Conservation (phyloP, 352 stramenopile species). For the Phytopythium sindhum region DNA sequence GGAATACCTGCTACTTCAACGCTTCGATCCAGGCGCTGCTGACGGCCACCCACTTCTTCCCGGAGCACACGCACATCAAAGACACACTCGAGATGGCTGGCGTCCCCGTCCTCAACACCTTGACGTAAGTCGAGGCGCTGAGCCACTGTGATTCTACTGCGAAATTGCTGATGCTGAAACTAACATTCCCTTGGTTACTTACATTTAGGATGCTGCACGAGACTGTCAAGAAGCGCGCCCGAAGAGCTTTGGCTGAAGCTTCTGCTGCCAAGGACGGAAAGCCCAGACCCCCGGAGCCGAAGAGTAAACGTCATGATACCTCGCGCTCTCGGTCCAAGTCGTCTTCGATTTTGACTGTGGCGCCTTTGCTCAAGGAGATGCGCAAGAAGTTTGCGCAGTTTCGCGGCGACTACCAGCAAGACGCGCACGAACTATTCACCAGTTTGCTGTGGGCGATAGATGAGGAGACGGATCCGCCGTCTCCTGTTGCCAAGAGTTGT, state of each 20-base stretch:
- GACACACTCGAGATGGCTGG: constrained; percentile 57
- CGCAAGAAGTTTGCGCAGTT: constrained; percentile 91
- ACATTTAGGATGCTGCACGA: constrained; percentile 46
- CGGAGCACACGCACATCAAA: constrained; percentile 42
- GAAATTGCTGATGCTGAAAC: background rate
- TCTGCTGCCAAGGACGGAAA: constrained; percentile 15
- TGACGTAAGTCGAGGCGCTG: constrained; percentile 57
- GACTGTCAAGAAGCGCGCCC: constrained; percentile 51
- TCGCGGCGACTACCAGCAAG: constrained; percentile 93
- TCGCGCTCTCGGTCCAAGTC: constrained; percentile 18
- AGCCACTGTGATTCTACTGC: background rate
- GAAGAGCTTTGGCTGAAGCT: constrained; percentile 20
- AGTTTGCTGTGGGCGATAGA: constrained; percentile 91
- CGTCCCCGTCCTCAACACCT: constrained; percentile 86
- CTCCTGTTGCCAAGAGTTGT: constrained; percentile 17
- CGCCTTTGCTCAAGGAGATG: constrained; percentile 60
- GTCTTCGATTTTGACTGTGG: constrained; percentile 51
- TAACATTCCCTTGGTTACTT: background rate
- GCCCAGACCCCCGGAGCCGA: background rate
- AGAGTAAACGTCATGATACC: constrained; percentile 11
- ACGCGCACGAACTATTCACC: constrained; percentile 94
- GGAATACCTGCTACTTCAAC: constrained; percentile 95
- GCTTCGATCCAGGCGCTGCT: constrained; percentile 87
- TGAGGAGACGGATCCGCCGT: constrained; percentile 57
- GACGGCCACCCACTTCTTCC: constrained; percentile 82